phyloP scores from a whole-genome alignment of 768 basidiomycete species.

The Termitomyces sp. region DNA sequence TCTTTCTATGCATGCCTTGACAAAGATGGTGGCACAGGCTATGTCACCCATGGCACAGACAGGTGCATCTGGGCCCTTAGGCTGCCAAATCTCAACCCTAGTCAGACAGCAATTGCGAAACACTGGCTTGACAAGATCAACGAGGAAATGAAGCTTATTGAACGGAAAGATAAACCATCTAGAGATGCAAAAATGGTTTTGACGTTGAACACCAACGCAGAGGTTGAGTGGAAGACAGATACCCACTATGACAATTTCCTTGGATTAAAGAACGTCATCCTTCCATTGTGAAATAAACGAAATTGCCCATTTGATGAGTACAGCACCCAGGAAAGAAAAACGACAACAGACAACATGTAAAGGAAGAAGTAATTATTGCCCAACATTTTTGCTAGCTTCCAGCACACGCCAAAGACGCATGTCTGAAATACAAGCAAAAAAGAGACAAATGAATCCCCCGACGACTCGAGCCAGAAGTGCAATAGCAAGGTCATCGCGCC shows the following conservation, averaged over 20 bases:
- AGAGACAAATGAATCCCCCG: slow-evolving; percentile 39
- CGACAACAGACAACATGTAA: too few relatives aligned
- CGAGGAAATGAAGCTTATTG: slow-evolving; percentile 35
- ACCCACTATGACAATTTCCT: slow-evolving; percentile 47
- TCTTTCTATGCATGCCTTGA: background rate
- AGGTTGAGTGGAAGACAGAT: slow-evolving; percentile 53
- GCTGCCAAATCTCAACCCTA: slow-evolving; percentile 36
- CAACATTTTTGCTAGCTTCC: slow-evolving; percentile 9
- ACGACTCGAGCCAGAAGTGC: slow-evolving; percentile 58
- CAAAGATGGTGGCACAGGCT: slow-evolving; percentile 31
- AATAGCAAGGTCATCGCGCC: slow-evolving; percentile 50
- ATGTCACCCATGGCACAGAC: slow-evolving; percentile 70
- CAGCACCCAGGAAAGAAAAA: too few relatives aligned
- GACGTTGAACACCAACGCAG: slow-evolving; percentile 43
- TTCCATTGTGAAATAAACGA: background rate
- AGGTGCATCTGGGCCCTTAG: slow-evolving; percentile 58
- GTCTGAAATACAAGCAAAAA: slow-evolving; percentile 14
- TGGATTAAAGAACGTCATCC: background rate
- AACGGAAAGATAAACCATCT: slow-evolving; percentile 24
- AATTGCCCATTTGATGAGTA: too few relatives aligned
- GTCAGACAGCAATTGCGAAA: slow-evolving; percentile 44
- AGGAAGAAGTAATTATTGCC: too few relatives aligned
- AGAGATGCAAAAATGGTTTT: slow-evolving; percentile 36
- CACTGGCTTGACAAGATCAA: slow-evolving; percentile 51
- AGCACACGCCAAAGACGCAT: slow-evolving; percentile 2